Evolutionary conservation across 2,329 filamentous ascomycete species (phyloP).

Genomic region (Clarireedia paspali): DNA sequence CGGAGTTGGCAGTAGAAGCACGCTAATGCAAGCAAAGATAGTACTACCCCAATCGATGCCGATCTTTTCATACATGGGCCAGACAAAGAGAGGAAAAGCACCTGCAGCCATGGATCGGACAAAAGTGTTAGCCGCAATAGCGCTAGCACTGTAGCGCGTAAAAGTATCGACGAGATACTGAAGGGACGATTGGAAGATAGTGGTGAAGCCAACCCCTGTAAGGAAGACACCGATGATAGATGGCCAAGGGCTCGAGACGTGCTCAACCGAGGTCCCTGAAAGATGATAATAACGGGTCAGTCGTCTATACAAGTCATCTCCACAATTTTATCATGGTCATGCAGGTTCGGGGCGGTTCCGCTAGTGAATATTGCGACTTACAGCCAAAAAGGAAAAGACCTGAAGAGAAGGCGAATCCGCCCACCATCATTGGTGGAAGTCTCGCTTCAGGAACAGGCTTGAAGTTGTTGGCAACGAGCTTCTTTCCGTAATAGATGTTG

Average conservation of each 20-base stretch:
- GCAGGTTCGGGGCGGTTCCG: conserved; percentile 22
- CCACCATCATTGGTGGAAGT: conserved; percentile 72
- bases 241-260: neutral
- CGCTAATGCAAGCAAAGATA: neutral
- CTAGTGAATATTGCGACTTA: neutral
- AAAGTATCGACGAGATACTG: neutral
- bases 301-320: neutral
- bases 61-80: neutral
- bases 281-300: neutral
- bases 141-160: neutral
- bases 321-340: neutral
- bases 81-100: neutral
- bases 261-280: neutral
- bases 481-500: conserved; percentile 69
- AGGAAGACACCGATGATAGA: neutral
- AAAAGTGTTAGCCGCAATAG: conserved; percentile 3
- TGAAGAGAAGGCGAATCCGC: conserved; percentile 63
- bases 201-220: neutral
- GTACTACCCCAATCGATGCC: neutral
- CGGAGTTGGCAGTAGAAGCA: neutral
- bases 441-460: conserved; percentile 68
- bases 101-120: neutral
- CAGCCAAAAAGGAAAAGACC: conserved; percentile 52
- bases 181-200: neutral
- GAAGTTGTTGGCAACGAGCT: conserved; percentile 54